Conservation (phyloP, 805 yeast genomes). For the Zygoascus tannicola region DNA sequence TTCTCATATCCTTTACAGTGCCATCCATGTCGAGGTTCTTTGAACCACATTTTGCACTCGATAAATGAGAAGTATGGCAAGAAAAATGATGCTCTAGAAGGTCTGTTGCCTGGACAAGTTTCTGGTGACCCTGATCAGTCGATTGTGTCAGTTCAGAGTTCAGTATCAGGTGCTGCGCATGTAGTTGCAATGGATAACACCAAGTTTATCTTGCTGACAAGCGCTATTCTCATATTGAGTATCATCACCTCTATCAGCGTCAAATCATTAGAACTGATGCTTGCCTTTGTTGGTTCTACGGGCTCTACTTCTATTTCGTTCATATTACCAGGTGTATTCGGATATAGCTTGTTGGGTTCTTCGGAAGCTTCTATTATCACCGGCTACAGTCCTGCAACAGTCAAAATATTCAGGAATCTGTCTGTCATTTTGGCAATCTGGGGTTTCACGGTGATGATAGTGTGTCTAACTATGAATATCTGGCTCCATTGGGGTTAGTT, state of each 20-base stretch:
- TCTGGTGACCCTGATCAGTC: slow-evolving; percentile 6
- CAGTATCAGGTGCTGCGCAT: slow-evolving; percentile 4
- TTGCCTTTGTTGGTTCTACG: slow-evolving; percentile 86
- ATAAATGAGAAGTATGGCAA: slow-evolving; percentile 24
- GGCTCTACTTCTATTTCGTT: slow-evolving; percentile 90
- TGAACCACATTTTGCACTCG: slow-evolving; percentile 57
- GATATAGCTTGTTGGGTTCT: slow-evolving; percentile 56
- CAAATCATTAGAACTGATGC: slow-evolving; percentile 65
- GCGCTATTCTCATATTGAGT: slow-evolving; percentile 40
- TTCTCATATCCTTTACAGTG: slow-evolving; percentile 84
- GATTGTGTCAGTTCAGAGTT: slow-evolving; percentile 1
- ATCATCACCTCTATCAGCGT: slow-evolving; percentile 59
- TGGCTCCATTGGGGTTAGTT: slow-evolving; percentile 8
- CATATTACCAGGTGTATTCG: slow-evolving; percentile 82
- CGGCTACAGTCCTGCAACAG: background rate
- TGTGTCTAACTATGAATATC: slow-evolving; percentile 43
- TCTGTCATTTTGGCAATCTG: slow-evolving; percentile 51
- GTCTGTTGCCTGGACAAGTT: background rate
- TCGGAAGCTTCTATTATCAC: background rate
- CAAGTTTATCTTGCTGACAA: slow-evolving; percentile 34
- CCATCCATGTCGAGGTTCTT: slow-evolving; percentile 81
- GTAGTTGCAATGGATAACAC: slow-evolving; percentile 11
- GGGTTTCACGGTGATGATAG: slow-evolving; percentile 63
- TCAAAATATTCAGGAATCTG: slow-evolving; percentile 31
- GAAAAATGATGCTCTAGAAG: background rate